Evolutionary conservation across 306 rosid species (phyloP).

Genomic region (Albizia julibrissin): DNA sequence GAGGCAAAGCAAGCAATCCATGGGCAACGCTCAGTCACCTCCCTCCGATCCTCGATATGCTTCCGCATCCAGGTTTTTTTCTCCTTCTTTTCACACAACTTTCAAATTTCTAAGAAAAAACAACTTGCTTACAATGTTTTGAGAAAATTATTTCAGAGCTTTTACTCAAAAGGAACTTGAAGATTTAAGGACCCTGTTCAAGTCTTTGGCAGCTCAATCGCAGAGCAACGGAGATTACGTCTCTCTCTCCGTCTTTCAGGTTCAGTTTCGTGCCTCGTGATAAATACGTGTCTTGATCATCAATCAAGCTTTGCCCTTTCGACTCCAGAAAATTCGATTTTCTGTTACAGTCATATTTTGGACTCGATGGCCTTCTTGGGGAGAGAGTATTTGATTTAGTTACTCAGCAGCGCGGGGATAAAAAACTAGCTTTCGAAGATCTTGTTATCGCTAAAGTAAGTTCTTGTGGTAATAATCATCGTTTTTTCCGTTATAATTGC

Average conservation of each 20-base stretch:
- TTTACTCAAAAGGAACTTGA: slow-evolving; percentile 63
- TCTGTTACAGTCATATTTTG: slow-evolving; percentile 54
- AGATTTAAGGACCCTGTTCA: slow-evolving; percentile 59
- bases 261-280: slow-evolving; percentile 23
- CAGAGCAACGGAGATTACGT: slow-evolving; percentile 49
- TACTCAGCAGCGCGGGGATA: slow-evolving; percentile 76
- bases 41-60: slow-evolving; percentile 50
- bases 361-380: slow-evolving; percentile 67
- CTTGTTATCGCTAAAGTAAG: slow-evolving; percentile 83
- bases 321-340: background rate
- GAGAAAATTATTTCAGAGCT: slow-evolving; percentile 56
- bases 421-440: slow-evolving; percentile 76
- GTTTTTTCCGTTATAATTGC: background rate
- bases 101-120: background rate
- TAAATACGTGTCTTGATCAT: slow-evolving; percentile 16
- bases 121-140: slow-evolving; percentile 7
- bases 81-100: background rate
- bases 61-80: slow-evolving; percentile 68
- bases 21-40: slow-evolving; percentile 58
- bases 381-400: slow-evolving; percentile 74
- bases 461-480: slow-evolving; percentile 4
- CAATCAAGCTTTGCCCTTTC: background rate
- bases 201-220: slow-evolving; percentile 64
- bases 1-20: slow-evolving; percentile 14
- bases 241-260: slow-evolving; percentile 74